Conservation (phyloP, 768 basidiomycete species). For the Fomitopsis serialis region DNA sequence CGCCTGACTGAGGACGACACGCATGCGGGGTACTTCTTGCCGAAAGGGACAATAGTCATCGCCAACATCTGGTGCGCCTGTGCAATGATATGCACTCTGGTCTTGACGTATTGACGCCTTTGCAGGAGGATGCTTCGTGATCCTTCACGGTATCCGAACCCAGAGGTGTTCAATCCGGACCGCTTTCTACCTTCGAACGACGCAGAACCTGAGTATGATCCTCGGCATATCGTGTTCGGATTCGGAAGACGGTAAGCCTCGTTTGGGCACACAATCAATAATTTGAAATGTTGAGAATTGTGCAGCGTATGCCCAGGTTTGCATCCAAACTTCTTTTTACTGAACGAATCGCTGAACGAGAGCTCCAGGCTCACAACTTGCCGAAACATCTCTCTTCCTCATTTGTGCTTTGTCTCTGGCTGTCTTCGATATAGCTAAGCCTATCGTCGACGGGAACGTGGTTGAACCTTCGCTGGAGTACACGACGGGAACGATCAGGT, state of each 20-base stretch:
- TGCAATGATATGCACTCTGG: not conserved
- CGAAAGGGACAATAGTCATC: conserved; percentile 23
- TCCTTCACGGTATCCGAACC: conserved; percentile 17
- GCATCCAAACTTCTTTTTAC: conserved; percentile 6
- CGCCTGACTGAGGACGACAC: conserved; percentile 20
- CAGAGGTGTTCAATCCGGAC: conserved; percentile 23
- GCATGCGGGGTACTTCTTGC: conserved; percentile 23
- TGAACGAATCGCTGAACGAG: not conserved
- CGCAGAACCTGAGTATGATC: conserved; percentile 19
- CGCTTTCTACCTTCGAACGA: conserved; percentile 14
- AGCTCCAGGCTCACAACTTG: conserved; percentile 34
- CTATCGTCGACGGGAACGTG: conserved; percentile 16
- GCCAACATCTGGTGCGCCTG: conserved; percentile 19
- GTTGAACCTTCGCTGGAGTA: conserved; percentile 20
- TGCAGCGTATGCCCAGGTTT: conserved; percentile 28
- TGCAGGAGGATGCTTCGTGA: conserved; percentile 23
- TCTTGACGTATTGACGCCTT: not conserved
- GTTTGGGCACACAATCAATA: not conserved
- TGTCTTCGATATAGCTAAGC: conserved; percentile 28
- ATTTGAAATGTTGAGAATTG: not conserved
- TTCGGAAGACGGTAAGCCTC: conserved; percentile 27
- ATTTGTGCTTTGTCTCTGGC: conserved; percentile 33
- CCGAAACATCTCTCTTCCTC: conserved; percentile 32
- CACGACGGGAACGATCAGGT: conserved; percentile 19
- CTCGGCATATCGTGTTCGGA: conserved; percentile 27